Evolutionary conservation across 495 filamentous ascomycete genomes (phyloP).

Genomic region (Talaromyces trachyspermus): DNA sequence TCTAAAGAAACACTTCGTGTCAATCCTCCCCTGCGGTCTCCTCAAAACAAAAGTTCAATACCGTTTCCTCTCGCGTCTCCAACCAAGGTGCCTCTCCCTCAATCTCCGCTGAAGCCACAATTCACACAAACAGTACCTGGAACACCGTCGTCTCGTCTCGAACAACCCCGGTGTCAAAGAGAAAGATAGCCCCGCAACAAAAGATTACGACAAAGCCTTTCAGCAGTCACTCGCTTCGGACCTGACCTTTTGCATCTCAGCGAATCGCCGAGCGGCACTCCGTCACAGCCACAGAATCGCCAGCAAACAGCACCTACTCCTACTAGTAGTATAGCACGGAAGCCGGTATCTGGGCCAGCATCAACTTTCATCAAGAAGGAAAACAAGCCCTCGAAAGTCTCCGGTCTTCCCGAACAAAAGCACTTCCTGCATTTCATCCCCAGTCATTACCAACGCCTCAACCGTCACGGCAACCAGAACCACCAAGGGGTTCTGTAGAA

Average conservation of each 20-base stretch:
- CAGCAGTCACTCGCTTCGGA: constrained; percentile 55
- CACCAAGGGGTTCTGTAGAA: background rate
- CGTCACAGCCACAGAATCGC: constrained; percentile 11
- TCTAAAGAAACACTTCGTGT: constrained; percentile 18
- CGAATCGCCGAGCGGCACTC: constrained; percentile 11
- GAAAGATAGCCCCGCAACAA: constrained; percentile 32
- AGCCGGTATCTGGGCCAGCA: constrained; percentile 11
- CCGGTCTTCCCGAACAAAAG: constrained; percentile 20
- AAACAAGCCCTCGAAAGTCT: constrained; percentile 4
- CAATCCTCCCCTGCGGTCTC: constrained; percentile 11
- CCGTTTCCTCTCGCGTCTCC: constrained; percentile 39
- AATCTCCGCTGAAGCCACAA: constrained; percentile 26
- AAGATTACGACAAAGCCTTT: constrained; percentile 52
- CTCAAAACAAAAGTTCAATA: constrained; percentile 9
- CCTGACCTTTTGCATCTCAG: constrained; percentile 43
- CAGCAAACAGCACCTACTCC: constrained; percentile 12
- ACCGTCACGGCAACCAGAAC: constrained; percentile 1
- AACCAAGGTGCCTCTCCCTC: constrained; percentile 55
- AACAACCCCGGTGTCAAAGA: constrained; percentile 17
- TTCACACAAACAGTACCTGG: constrained; percentile 31
- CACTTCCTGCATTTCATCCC: constrained; percentile 20
- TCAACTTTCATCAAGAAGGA: background rate
- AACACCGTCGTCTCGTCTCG: constrained; percentile 31
- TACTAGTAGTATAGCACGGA: constrained; percentile 22
- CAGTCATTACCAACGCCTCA: constrained; percentile 20